Evolutionary conservation across 2,329 filamentous ascomycete genomes (phyloP).

Genomic region (Microsporum ferrugineum): DNA sequence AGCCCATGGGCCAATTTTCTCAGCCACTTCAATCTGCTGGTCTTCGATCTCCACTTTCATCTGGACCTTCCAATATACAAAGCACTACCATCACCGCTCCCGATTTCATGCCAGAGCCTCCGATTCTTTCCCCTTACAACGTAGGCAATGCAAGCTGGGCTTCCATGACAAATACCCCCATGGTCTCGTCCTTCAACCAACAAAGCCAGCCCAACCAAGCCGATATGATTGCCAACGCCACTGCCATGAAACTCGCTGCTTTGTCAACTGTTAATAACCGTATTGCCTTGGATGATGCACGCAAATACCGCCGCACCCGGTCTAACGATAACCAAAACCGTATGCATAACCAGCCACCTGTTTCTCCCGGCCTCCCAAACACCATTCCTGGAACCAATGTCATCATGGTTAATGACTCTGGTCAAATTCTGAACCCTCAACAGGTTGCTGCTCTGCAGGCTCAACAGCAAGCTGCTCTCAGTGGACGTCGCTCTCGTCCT

Average conservation of each 20-base stretch:
- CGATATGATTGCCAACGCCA: constrained; percentile 97
- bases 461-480: constrained; percentile 46
- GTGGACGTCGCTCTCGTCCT: constrained; percentile 61
- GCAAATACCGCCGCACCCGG: constrained; percentile 84
- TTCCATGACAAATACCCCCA: constrained; percentile 95
- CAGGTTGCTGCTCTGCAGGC: constrained; percentile 73
- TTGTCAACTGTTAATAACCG: constrained; percentile 97
- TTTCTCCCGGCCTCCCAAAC: constrained; percentile 56
- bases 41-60: constrained; percentile 62
- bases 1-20: constrained; percentile 83
- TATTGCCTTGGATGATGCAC: constrained; percentile 90
- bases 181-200: constrained; percentile 72
- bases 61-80: constrained; percentile 61
- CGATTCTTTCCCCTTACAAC: constrained; percentile 69
- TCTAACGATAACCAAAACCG: constrained; percentile 62
- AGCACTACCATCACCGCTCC: constrained; percentile 67
- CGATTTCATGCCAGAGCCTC: constrained; percentile 60
- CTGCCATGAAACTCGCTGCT: constrained; percentile 95
- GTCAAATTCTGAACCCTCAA: constrained; percentile 73
- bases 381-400: constrained; percentile 62
- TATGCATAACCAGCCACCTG: constrained; percentile 44
- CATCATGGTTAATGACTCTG: constrained; percentile 90
- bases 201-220: constrained; percentile 54
- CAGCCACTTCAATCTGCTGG: constrained; percentile 66
- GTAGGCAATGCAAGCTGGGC: constrained; percentile 87